Conservation (phyloP, 169 alveolate genomes). For the Plasmodium inui region DNA sequence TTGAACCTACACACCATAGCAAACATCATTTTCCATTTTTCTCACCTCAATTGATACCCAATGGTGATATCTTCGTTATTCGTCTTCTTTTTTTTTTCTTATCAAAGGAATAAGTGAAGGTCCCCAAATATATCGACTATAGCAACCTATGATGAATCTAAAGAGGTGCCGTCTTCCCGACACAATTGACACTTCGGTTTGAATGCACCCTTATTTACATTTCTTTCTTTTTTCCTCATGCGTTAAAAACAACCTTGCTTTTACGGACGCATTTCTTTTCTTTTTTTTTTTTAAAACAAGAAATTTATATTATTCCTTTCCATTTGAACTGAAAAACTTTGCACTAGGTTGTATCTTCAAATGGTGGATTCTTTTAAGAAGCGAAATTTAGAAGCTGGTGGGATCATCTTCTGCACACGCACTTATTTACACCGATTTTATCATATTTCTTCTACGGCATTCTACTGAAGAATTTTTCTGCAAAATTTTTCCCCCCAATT, state of each 20-base stretch:
- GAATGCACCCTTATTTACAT: background rate
- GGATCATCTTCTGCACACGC: background rate
- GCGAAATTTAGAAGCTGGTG: background rate
- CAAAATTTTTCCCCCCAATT: too few species aligned
- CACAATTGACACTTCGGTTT: background rate
- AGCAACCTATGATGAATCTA: background rate
- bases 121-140: slow-evolving; percentile 28
- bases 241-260: background rate
- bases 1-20: background rate
- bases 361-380: background rate
- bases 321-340: background rate
- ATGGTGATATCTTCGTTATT: background rate
- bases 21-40: background rate
- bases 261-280: background rate
- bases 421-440: background rate
- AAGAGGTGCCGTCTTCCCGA: background rate
- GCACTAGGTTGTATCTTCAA: background rate
- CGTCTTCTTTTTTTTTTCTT: slow-evolving; percentile 12
- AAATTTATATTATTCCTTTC: background rate
- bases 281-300: background rate
- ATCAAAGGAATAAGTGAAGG: slow-evolving; percentile 59
- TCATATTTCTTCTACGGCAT: background rate
- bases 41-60: background rate
- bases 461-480: background rate
- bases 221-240: background rate